A percentile compares a stretch with the other conserved stretches of the same genome.
These are phyloP conservation scores for Apiospora sp. DNA, from an alignment of 2,329 filamentous ascomycete genomes.

Conservation along the genomic window DNA sequence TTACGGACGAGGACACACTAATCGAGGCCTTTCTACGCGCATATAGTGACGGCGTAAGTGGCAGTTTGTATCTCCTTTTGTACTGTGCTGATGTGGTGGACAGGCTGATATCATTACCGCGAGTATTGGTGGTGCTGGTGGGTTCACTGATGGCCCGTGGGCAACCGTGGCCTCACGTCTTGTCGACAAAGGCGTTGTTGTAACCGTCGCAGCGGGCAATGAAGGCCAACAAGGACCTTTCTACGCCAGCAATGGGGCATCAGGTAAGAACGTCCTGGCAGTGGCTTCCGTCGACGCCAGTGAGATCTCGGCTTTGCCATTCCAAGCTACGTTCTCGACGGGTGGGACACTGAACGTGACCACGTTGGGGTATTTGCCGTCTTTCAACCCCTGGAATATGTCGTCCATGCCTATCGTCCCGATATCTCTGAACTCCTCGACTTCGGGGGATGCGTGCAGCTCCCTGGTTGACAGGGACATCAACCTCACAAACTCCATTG, in stretches of 20 bases:
- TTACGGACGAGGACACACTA: conserved; percentile 39
- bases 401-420: conserved; percentile 39
- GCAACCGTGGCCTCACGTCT: conserved; percentile 47
- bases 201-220: conserved; percentile 61
- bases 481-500: conserved; percentile 33
- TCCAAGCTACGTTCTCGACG: conserved; percentile 41
- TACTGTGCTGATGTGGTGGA: background rate
- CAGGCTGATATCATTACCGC: conserved; percentile 49
- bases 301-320: conserved; percentile 37
- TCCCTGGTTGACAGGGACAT: conserved; percentile 30
- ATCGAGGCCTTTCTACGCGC: conserved; percentile 45
- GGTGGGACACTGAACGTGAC: conserved; percentile 33
- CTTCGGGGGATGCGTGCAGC: conserved; percentile 32
- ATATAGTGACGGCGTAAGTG: conserved; percentile 40
- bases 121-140: conserved; percentile 47
- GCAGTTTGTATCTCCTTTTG: too few relatives aligned
- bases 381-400: conserved; percentile 43
- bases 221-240: conserved; percentile 57
- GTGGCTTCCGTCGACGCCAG: conserved; percentile 50
- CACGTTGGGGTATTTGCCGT: conserved; percentile 42
- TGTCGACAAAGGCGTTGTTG: conserved; percentile 53
- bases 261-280: conserved; percentile 49
- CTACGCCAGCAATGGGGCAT: conserved; percentile 49
- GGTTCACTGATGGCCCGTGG: conserved; percentile 44
- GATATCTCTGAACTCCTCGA: background rate